Conservation (phyloP, 371 early-diverging fungal species). For the Rhizopus stolonifer region DNA sequence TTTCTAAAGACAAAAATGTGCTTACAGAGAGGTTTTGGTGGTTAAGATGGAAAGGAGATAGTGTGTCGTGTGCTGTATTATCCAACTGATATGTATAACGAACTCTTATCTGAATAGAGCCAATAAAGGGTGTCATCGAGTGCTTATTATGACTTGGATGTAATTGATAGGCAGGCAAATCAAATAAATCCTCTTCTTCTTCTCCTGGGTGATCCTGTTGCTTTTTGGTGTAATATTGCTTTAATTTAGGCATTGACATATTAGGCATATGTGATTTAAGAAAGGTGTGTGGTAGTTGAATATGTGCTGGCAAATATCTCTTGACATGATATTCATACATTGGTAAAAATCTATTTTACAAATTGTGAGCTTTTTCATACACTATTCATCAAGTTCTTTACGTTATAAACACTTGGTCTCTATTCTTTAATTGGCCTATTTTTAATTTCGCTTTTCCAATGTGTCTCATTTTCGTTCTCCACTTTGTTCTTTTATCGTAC, state of each 20-base stretch:
- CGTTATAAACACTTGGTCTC: constrained; percentile 50
- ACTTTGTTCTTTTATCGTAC: constrained; percentile 42
- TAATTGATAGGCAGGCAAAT: constrained; percentile 16
- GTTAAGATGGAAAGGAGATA: constrained; percentile 12
- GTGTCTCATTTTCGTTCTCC: constrained; percentile 35
- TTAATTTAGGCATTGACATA: constrained; percentile 22
- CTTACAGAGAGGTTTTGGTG: constrained; percentile 17
- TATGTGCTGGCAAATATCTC: constrained; percentile 46
- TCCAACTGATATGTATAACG: constrained; percentile 39
- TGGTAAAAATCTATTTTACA: constrained; percentile 37
- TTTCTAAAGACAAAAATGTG: constrained; percentile 15
- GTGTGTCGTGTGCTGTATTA: constrained; percentile 11
- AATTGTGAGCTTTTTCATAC: neutral
- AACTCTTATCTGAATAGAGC: constrained; percentile 46
- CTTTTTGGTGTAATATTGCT: constrained; percentile 9
- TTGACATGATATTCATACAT: constrained; percentile 52
- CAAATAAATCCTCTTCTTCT: neutral
- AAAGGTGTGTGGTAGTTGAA: constrained; percentile 47
- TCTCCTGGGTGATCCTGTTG: constrained; percentile 9
- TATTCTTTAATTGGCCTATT: constrained; percentile 32
- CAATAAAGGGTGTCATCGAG: constrained; percentile 47
- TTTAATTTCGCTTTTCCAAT: constrained; percentile 50
- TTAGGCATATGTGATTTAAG: constrained; percentile 46
- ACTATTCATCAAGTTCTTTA: constrained; percentile 13
- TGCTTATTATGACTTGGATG: constrained; percentile 46